Conservation (phyloP, 805 yeast genomes). For the Wickerhamomyces chaumierensis region DNA sequence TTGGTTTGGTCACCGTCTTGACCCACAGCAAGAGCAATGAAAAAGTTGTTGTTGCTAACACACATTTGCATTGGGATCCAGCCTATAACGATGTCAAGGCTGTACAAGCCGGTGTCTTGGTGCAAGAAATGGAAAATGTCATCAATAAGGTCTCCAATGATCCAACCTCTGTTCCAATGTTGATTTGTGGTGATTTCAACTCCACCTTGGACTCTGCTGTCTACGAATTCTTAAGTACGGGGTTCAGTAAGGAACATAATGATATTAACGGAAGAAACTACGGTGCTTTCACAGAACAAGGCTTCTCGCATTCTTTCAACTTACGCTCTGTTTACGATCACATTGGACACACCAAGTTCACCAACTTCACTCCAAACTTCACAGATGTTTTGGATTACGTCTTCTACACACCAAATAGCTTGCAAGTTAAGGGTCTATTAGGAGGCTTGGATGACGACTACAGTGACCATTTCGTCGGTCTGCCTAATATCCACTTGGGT, state of each 20-base stretch:
- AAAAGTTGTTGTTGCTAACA: constrained; percentile 65
- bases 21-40: constrained; percentile 67
- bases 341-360: constrained; percentile 85
- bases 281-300: constrained; percentile 83
- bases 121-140: constrained; percentile 74
- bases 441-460: constrained; percentile 80
- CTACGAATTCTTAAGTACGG: constrained; percentile 76
- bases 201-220: constrained; percentile 85
- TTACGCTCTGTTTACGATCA: constrained; percentile 77
- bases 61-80: constrained; percentile 99
- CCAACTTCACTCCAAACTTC: constrained; percentile 89
- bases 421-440: constrained; percentile 74
- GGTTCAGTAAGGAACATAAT: constrained; percentile 63
- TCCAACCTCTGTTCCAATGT: constrained; percentile 54
- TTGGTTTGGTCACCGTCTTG: constrained; percentile 68
- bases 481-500: constrained; percentile 90
- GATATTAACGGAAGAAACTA: constrained; percentile 84
- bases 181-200: constrained; percentile 94
- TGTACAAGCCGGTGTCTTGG: constrained; percentile 83
- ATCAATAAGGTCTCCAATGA: constrained; percentile 29
- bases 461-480: constrained; percentile 67
- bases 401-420: constrained; percentile 80
- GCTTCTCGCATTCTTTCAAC: constrained; percentile 71
- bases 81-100: constrained; percentile 92
- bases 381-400: constrained; percentile 91